Base-by-base conservation (phyloP, 768 basidiomycete genomes). In the Russula virescens region DNA sequence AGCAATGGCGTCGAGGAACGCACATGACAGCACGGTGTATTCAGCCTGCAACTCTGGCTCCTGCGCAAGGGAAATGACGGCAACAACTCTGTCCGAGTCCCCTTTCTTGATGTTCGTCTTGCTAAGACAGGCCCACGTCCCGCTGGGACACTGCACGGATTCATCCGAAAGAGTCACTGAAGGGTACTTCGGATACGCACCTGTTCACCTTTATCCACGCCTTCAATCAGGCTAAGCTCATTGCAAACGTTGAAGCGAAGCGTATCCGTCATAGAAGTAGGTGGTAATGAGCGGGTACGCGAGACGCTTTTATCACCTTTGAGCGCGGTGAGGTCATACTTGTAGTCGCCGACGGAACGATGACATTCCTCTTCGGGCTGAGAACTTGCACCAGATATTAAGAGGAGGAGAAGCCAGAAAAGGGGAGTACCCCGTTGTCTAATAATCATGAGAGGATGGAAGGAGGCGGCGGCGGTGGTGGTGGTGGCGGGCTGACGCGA, bases 31-130 rank as follows among this genome's bases (percentile, higher is more conserved):
- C 10, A 58, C 26, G 26, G 66, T 61, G 25, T 67, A 73, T 54
- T 74, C 66, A 11, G 74, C 67, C 11, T 70, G 56, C 28, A 74
- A 70, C 42, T 58, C 62, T 13, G 71, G 68, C 0, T 72, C 72
- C 64, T 79, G 76, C 10, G 85, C 88, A 34, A 94, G 69, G n/a
- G 90, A 85, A 58, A 94, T 83, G n/a, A 92, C 89, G 34, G 83
- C 77, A 28, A 84, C 76, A 68, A 94, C 73, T 55, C 89, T 81
- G 66, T 89, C 86, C 2, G 75, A 58, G 45, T 77, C 72, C 23
- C 76, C 79, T 1, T 71, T 66, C 73, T 88, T 91, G 67, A 75
- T 68, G 68, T 92, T 91, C 38, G 78, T 80, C 68, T 81, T 82
- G 5, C 83, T 87, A 34, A 92, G 75, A 74, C 93, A 95, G 53